phyloP scores from a whole-genome alignment of 345 rosid genomes.

The Corchorus olitorius region DNA sequence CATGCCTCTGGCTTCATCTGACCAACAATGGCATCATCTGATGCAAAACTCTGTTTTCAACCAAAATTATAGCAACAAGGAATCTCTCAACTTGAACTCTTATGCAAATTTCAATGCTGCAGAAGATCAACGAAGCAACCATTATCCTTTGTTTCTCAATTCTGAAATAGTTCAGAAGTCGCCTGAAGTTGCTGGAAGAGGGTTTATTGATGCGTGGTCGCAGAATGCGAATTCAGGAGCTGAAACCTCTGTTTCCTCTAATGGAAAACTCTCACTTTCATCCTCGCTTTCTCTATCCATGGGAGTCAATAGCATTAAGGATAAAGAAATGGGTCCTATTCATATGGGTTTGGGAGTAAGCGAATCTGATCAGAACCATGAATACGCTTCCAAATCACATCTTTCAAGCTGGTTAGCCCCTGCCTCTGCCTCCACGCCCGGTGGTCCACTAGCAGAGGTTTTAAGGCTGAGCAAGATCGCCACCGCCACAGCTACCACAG shows the following conservation, averaged over 20 bases:
- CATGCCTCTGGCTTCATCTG: slow-evolving; percentile 15
- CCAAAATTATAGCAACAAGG: slow-evolving; percentile 16
- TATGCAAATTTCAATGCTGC: slow-evolving; percentile 16
- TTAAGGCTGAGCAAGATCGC: slow-evolving; percentile 39
- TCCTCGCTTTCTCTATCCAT: slow-evolving; percentile 48
- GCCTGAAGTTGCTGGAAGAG: slow-evolving; percentile 32
- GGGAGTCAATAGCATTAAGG: slow-evolving; percentile 43
- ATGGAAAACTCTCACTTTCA: slow-evolving; percentile 43
- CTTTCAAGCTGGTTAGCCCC: slow-evolving; percentile 47
- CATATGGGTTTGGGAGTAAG: slow-evolving; percentile 41
- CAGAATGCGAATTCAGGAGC: slow-evolving; percentile 26
- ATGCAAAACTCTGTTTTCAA: slow-evolving; percentile 17
- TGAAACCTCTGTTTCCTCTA: slow-evolving; percentile 39
- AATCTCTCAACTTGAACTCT: slow-evolving; percentile 33
- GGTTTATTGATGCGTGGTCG: slow-evolving; percentile 66
- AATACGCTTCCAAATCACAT: slow-evolving; percentile 30
- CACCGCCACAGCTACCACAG: background rate
- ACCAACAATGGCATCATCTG: slow-evolving; percentile 35
- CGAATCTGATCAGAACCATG: slow-evolving; percentile 32
- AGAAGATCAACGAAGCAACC: slow-evolving; percentile 22
- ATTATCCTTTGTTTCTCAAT: slow-evolving; percentile 21
- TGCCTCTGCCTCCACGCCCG: slow-evolving; percentile 43
- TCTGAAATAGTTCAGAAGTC: slow-evolving; percentile 28
- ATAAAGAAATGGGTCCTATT: slow-evolving; percentile 41
- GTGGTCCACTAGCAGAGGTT: slow-evolving; percentile 83